Evolutionary conservation across 2,329 filamentous ascomycete genomes (phyloP), one percentile per base, ranked within the genome.

Genomic region (Mycogone perniciosa): DNA sequence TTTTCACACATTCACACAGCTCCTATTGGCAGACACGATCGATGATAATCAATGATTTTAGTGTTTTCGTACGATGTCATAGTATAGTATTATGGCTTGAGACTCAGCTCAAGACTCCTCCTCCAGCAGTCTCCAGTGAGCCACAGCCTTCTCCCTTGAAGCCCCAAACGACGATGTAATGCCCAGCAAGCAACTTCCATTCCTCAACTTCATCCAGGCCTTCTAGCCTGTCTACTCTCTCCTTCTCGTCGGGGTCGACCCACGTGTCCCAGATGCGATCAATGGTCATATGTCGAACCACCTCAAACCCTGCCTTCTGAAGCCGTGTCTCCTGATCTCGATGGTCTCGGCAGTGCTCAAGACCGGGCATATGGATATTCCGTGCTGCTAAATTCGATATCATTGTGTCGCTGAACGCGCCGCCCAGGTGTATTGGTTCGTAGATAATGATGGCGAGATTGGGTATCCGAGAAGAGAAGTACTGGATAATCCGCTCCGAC

Each of bases 151-250:
- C 33, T n/a, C 62, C 64, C 33, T 80, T 84, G 81, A 87, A 95
- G 1, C 85, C 93, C 92, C 92, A 97, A 4, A 83, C 84, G 40
- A 99, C 79, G 56, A 91, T 84, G 63, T 99, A 99, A 73, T 99
- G 93, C 57, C 79, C 81, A 1, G 90, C 88, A 59, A 99, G 69
- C 59, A 99, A 69, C 61, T 85, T 77, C 86, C 93, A 95, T 71
- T 99, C 93, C 69, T 99, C 93, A 27, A 96, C 79, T 69, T 99
- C 93, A 70, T 99, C 93, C 55, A 99, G 68, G 61, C 93, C 90
- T 67, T 99, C 91, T 29, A 96, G 66, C 8, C 72, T 69, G 56
- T 91, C 85, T 1, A 97, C 82, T 44, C 91, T 76, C 62, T 88
- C 84, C 68, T 89, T 91, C 69, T 97, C 92, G 2, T 73, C 72